Base-by-base conservation (phyloP, 2,329 filamentous ascomycete species). In the Dryadomyces quercivorus region DNA sequence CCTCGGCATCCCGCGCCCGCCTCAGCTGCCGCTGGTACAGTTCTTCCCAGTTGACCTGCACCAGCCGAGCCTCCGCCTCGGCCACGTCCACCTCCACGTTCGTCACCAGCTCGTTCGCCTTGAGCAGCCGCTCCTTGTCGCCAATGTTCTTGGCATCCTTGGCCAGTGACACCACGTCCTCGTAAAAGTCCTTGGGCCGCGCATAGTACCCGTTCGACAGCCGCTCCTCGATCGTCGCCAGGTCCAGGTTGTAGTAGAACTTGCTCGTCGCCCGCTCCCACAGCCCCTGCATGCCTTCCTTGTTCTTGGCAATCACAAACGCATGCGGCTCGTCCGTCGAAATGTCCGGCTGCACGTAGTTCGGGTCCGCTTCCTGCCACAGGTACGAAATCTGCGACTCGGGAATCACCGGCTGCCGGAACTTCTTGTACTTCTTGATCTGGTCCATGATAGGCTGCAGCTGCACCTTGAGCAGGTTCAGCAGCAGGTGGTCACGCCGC, bases 401-500 rank as follows among this genome's bases (percentile, higher is more conserved):
- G 2, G 88, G 81, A 57, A 98, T 85, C 45, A 88, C 81, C 1
- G 88, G 85, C 54, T 83, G 82, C 57, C 90, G 80, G 70, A 97
- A 97, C 61, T 89, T 89, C 65, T 85, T 88, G 71, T 95, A 95
- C 65, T 86, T 90, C 67, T 95, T 93, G 65, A 98, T 88, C 69
- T 96, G 89, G 61, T 98, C 92, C 90, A 98, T 96, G 61, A 97
- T 88, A 2, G 88, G 89, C 67, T 96, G 91, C 54, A 98, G 82
- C 53, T 85, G 76, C 43, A 95, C 83, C 72, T 97, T 98, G 60
- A 98, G 74, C 56, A 85, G 74, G 66, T 97, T 96, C 53, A 97
- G 76, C 12, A 85, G 81, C 59, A 92, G 83, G 50, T 88, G 84
- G 64, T 98, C 94, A 58, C 81, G 81, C 68, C 89, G 86, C 69